phyloP scores from a whole-genome alignment of 192 early-diverging fungal species.

The Kappamyces sp. region DNA sequence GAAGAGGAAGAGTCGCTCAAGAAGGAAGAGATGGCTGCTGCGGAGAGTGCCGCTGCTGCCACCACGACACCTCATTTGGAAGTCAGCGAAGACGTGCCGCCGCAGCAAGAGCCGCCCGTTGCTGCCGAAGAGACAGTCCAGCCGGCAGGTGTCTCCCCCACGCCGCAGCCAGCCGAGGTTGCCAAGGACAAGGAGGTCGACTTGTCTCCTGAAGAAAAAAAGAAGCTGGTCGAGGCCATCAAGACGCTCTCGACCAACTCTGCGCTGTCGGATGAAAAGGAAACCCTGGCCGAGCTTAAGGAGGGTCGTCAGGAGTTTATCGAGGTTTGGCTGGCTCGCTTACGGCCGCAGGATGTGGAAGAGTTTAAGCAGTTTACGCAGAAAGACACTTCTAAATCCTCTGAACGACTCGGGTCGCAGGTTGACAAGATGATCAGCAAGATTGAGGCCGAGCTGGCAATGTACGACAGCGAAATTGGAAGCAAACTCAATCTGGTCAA shows the following conservation, averaged over 20 bases:
- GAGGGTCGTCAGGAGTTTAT: conserved; percentile 45
- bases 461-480: conserved; percentile 59
- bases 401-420: conserved; percentile 53
- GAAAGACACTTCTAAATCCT: conserved; percentile 49
- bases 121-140: background rate
- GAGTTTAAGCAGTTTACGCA: conserved; percentile 48
- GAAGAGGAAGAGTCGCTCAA: conserved; percentile 50
- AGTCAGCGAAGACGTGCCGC: background rate
- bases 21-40: conserved; percentile 28
- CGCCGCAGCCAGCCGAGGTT: conserved; percentile 8
- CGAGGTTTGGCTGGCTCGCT: conserved; percentile 26
- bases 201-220: conserved; percentile 35
- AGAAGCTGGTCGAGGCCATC: conserved; percentile 39
- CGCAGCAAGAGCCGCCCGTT: background rate
- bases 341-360: conserved; percentile 36
- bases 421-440: conserved; percentile 76
- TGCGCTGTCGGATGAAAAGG: conserved; percentile 42
- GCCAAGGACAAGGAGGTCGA: conserved; percentile 17
- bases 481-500: conserved; percentile 59
- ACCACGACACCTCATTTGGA: conserved; percentile 10
- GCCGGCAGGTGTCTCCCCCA: background rate
- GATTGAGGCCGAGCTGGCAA: conserved; percentile 65
- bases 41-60: conserved; percentile 12
- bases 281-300: conserved; percentile 33
- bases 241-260: conserved; percentile 41